phyloP scores from a whole-genome alignment of 805 yeast species.

The Metschnikowia matae region DNA sequence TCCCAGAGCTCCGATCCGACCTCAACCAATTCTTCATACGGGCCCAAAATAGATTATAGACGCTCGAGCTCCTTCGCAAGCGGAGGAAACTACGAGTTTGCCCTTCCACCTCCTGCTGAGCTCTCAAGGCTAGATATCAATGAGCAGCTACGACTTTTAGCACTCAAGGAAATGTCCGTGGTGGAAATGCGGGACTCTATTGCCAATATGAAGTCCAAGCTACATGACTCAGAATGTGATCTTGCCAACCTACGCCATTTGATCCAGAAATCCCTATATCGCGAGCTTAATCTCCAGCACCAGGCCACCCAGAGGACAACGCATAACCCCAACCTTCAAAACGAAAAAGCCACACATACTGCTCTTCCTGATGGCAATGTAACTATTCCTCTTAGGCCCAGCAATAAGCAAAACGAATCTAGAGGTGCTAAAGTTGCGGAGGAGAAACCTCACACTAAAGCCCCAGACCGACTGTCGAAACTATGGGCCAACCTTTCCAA shows the following conservation, averaged over 20 bases:
- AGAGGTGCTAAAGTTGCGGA: background rate
- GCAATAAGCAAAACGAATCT: background rate
- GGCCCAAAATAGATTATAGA: background rate
- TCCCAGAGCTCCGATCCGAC: background rate
- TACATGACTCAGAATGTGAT: constrained; percentile 44
- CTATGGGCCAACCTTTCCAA: constrained; percentile 36
- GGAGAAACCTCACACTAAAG: background rate
- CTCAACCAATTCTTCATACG: background rate
- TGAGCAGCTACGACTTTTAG: constrained; percentile 55
- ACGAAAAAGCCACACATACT: background rate
- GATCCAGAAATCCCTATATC: constrained; percentile 44
- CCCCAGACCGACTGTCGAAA: constrained; percentile 6
- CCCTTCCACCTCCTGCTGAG: constrained; percentile 30
- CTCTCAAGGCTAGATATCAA: constrained; percentile 35
- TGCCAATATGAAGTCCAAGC: constrained; percentile 37
- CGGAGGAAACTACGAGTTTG: constrained; percentile 18
- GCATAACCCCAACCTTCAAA: background rate
- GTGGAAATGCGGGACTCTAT: constrained; percentile 60
- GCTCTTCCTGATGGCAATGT: background rate
- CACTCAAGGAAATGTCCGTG: constrained; percentile 64
- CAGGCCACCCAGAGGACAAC: background rate
- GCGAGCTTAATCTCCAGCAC: constrained; percentile 27
- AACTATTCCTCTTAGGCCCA: background rate
- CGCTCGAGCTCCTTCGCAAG: background rate
- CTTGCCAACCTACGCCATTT: constrained; percentile 46